A percentile compares a stretch with the other conserved stretches of the same genome.
These are phyloP conservation scores for Zoysia pacifica DNA, from an alignment of 176 grass and related monocot species.

Conservation along the genomic window DNA sequence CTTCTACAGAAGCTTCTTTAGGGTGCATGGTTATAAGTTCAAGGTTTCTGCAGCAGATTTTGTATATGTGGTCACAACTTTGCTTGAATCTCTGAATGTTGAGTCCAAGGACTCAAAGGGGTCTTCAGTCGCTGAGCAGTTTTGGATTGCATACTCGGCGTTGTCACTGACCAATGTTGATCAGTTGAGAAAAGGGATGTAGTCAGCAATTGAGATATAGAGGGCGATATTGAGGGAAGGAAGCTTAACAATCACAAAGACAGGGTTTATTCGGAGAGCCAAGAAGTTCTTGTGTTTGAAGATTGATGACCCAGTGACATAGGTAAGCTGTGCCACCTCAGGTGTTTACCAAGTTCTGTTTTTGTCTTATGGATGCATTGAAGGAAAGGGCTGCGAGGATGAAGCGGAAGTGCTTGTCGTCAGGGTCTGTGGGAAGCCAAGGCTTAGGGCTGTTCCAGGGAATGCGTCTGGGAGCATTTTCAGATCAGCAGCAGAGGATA, in stretches of 20 bases:
- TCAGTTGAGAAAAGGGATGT: constrained; percentile 76
- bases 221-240: constrained; percentile 81
- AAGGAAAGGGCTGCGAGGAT: constrained; percentile 81
- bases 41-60: constrained; percentile 91
- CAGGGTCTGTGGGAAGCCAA: constrained; percentile 71
- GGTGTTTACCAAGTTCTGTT: constrained; percentile 83
- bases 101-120: constrained; percentile 44
- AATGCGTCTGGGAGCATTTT: constrained; percentile 78
- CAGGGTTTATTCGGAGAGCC: constrained; percentile 70
- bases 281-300: constrained; percentile 88
- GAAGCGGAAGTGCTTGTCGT: constrained; percentile 83
- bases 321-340: constrained; percentile 64
- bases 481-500: constrained; percentile 58
- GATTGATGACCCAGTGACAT: constrained; percentile 80
- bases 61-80: constrained; percentile 78
- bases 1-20: constrained; percentile 82
- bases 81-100: constrained; percentile 53
- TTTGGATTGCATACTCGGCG: constrained; percentile 86
- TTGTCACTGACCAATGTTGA: constrained; percentile 72
- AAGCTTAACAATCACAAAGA: constrained; percentile 83
- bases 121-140: constrained; percentile 56
- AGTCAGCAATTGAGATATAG: constrained; percentile 77
- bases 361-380: constrained; percentile 81
- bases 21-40: constrained; percentile 72
- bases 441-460: constrained; percentile 78